Base-by-base conservation (phyloP, 2,329 filamentous ascomycete species). In the Fusarium lateritium region DNA sequence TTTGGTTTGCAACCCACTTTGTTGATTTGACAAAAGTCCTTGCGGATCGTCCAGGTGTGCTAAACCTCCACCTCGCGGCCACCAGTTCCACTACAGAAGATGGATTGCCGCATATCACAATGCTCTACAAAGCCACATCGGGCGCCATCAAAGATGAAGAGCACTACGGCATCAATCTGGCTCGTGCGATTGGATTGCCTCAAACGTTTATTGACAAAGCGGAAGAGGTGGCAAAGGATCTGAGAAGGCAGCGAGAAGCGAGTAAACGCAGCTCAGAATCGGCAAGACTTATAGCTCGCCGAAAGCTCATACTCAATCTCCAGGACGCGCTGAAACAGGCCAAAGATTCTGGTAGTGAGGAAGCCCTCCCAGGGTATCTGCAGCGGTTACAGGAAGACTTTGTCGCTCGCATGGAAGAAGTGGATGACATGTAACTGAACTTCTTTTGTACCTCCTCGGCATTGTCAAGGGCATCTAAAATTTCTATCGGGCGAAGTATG, bases 1-100 rank as follows among this genome's bases (percentile, higher is more conserved):
- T 98, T 0, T 98, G 94, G 90, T 99, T 99, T 79, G 94, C 92
- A 3, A 98, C 96, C 0, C 97, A 99, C 76, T 99, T 98, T 76
- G 85, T 88, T 36, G 93, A 98, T 65, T 84, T 99, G 4, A 91
- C 94, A 0, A 86, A 86, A 4, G 92, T 95, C 36, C 84, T 98
- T 63, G 84, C 87, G 2, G 90, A 94, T 67, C 88, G 92, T 13
- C 88, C 87, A 17, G 94, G 94, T 0, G 94, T 98, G 1, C 83
- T 94, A 24, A 97, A 93, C 69, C 82, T 97, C 3, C 94, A 98
- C 75, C 86, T 98, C 3, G 86, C 89, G 1, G 92, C 94, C 1
- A 86, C 94, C 42, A 88, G 90, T 45, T 83, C 83, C 0, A 75
- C 75, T 2, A 78, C 81, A 1, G 80, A 86, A 4, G 82, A 85